A percentile compares a stretch with the other conserved stretches of the same genome.
Evolutionary conservation across 257 asterid genomes (phyloP).

Genomic region (Nicotiana tomentosiformis): DNA sequence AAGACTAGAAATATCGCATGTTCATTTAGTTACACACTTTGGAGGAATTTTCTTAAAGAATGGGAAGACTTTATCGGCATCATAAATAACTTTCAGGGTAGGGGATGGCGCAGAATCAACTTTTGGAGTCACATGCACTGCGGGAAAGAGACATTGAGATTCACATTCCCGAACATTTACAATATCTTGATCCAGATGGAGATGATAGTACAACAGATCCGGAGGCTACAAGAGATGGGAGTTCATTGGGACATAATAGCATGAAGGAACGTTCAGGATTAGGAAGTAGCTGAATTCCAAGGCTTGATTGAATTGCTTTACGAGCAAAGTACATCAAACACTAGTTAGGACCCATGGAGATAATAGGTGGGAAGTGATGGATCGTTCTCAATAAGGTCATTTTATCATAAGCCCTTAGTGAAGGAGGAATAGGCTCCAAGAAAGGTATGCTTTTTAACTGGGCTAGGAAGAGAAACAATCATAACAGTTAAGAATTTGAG

Average conservation of each 20-base stretch:
- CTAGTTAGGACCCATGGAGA: neutral
- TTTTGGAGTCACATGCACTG: neutral
- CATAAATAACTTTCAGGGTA: neutral
- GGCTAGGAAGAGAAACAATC: neutral
- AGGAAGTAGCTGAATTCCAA: neutral
- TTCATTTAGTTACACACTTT: neutral
- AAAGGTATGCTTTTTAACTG: neutral
- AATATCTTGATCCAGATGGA: neutral
- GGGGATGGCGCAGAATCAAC: neutral
- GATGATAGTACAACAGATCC: neutral
- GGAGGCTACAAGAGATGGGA: neutral
- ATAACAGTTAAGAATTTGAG: neutral
- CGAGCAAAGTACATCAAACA: neutral
- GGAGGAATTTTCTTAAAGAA: neutral
- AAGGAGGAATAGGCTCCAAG: neutral
- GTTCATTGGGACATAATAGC: neutral
- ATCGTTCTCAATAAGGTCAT: neutral
- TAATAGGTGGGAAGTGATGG: neutral
- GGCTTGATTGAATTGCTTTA: neutral
- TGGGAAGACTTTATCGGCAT: neutral
- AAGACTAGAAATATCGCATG: neutral
- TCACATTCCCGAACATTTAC: neutral
- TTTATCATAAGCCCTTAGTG: too few species aligned
- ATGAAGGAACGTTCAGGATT: neutral
- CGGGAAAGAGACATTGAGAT: neutral